Percentiles rank a stretch among this genome's conserved stretches.
These are phyloP conservation scores for Cordyceps sp. DNA, from an alignment of 2,329 filamentous ascomycete genomes.

Conservation along the genomic window DNA sequence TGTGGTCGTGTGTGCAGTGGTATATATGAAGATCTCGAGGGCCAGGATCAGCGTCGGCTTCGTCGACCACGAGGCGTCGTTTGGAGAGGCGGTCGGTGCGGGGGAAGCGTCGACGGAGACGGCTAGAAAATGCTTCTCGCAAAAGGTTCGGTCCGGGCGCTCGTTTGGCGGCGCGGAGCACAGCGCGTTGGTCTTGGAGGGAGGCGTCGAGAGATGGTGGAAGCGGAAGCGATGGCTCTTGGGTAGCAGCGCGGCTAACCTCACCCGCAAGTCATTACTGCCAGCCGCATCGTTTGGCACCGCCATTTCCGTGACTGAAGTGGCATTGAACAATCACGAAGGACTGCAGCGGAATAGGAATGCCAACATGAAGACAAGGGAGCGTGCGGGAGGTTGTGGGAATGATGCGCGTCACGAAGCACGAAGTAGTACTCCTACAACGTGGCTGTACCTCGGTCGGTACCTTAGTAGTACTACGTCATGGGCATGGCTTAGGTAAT, in stretches of 20 bases:
- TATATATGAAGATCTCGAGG: slow-evolving; percentile 78
- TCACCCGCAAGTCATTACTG: slow-evolving; percentile 3
- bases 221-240: slow-evolving; percentile 44
- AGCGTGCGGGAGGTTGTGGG: too few species aligned
- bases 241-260: slow-evolving; percentile 33
- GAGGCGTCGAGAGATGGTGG: slow-evolving; percentile 78
- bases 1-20: slow-evolving; percentile 62
- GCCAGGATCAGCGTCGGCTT: slow-evolving; percentile 57
- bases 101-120: slow-evolving; percentile 24
- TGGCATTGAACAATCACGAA: too few species aligned
- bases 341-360: too few species aligned
- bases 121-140: slow-evolving; percentile 64
- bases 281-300: too few species aligned
- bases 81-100: background rate
- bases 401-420: too few species aligned
- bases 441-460: too few species aligned
- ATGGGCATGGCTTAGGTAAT: too few species aligned
- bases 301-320: too few species aligned
- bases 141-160: slow-evolving; percentile 61
- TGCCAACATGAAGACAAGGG: too few species aligned
- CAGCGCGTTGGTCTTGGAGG: slow-evolving; percentile 56
- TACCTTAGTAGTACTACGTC: too few species aligned
- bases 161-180: slow-evolving; percentile 62
- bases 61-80: slow-evolving; percentile 1
- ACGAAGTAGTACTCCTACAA: too few species aligned